Evolutionary conservation across 768 basidiomycete species (phyloP).

Genomic region (Rubroboletus satanas): DNA sequence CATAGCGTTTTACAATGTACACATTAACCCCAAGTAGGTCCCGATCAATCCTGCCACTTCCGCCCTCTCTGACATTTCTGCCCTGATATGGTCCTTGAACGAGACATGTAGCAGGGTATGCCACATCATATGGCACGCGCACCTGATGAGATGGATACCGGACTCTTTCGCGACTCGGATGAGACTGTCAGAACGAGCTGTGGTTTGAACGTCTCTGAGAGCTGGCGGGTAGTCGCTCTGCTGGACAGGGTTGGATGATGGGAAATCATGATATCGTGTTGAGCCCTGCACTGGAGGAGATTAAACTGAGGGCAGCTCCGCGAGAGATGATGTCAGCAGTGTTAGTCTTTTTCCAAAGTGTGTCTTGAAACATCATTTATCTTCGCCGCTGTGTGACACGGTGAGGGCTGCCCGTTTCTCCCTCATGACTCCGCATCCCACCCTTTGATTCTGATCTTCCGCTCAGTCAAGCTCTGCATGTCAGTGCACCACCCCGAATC

Average conservation of each 20-base stretch:
- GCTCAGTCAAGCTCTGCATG: constrained; percentile 1
- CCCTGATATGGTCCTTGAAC: not conserved
- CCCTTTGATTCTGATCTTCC: not conserved
- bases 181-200: not conserved
- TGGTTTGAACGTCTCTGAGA: too few species aligned
- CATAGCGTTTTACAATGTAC: not conserved
- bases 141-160: not conserved
- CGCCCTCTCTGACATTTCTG: not conserved
- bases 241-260: not conserved
- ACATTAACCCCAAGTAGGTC: not conserved
- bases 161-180: too few species aligned
- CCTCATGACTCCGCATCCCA: constrained; percentile 4
- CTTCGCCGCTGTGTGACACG: constrained; percentile 18
- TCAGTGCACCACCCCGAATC: constrained; percentile 1
- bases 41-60: not conserved
- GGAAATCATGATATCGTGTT: too few species aligned
- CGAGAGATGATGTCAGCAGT: constrained; percentile 14
- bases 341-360: not conserved
- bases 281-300: too few species aligned
- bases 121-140: not conserved
- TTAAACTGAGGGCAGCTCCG: not conserved
- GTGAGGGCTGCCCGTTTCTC: constrained; percentile 8
- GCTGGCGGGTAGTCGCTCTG: too few species aligned
- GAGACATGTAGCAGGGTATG: not conserved
- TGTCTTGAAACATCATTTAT: constrained; percentile 2